Conservation (phyloP, 2,329 filamentous ascomycete genomes). For the Colletotrichum salicis region DNA sequence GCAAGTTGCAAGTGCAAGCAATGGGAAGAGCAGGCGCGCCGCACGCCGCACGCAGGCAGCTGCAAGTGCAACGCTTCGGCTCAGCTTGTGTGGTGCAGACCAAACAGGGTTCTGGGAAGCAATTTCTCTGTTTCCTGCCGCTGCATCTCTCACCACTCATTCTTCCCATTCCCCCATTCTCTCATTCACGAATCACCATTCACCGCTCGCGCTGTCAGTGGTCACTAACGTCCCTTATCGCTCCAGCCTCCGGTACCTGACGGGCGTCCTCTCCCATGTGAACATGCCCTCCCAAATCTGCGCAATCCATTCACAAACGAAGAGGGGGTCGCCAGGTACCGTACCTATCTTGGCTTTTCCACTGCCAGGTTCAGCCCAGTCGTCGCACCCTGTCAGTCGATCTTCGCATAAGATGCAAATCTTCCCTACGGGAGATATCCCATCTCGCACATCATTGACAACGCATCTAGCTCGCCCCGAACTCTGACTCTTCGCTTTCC, state of each 20-base stretch:
- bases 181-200: neutral
- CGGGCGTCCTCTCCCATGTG: constrained; percentile 18
- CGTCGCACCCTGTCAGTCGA: constrained; percentile 30
- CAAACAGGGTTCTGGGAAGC: constrained; percentile 6
- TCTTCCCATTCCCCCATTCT: neutral
- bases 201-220: constrained; percentile 1
- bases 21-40: neutral
- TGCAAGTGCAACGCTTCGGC: no score
- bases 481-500: constrained; percentile 18
- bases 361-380: constrained; percentile 33
- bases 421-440: constrained; percentile 35
- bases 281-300: constrained; percentile 15
- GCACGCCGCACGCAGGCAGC: neutral
- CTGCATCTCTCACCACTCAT: neutral
- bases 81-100: neutral
- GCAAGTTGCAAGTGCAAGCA: neutral
- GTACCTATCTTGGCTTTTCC: constrained; percentile 2
- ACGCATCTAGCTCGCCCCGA: constrained; percentile 32
- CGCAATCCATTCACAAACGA: constrained; percentile 26
- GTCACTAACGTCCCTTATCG: no score
- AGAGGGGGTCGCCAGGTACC: constrained; percentile 4
- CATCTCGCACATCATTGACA: constrained; percentile 35
- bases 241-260: constrained; percentile 14
- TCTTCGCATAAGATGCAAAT: constrained; percentile 36
- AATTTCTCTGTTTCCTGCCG: constrained; percentile 1